phyloP scores from a whole-genome alignment of 2,329 filamentous ascomycete genomes.

The Berkeleyomyces basicola region DNA sequence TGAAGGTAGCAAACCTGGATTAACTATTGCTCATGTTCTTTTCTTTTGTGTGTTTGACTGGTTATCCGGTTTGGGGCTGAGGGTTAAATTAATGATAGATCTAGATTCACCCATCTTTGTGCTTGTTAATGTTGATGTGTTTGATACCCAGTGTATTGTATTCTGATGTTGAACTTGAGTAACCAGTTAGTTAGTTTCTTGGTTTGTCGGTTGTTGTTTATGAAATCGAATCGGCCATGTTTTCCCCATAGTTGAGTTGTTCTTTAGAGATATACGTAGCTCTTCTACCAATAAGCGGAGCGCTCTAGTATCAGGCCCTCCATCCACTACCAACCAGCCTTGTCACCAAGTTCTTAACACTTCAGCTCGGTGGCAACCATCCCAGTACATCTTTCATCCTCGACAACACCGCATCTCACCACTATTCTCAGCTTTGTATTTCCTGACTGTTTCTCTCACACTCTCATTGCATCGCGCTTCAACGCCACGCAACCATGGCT shows the following conservation, averaged over 20 bases:
- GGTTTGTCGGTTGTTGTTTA: no score
- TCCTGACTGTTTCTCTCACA: not conserved
- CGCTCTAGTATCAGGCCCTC: not conserved
- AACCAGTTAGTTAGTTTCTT: no score
- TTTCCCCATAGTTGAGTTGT: not conserved
- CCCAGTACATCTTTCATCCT: not conserved
- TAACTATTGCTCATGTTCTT: conserved; percentile 17
- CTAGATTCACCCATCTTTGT: not conserved
- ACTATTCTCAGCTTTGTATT: not conserved
- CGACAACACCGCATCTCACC: not conserved
- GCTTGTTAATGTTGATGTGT: not conserved
- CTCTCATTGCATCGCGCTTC: not conserved
- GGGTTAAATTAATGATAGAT: not conserved
- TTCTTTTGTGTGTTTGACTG: not conserved
- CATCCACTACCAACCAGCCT: not conserved
- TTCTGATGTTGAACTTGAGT: not conserved
- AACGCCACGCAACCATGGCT: conserved; percentile 3
- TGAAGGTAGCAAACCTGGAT: conserved; percentile 55
- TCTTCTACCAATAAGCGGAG: not conserved
- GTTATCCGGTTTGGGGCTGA: not conserved
- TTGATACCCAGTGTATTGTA: not conserved
- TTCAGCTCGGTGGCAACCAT: not conserved
- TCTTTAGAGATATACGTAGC: not conserved
- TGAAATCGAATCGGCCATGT: no score
- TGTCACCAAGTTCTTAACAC: not conserved